These are phyloP conservation scores for Hippophae gyantsensis DNA, from an alignment of 306 rosid species.

Conservation along the genomic window DNA sequence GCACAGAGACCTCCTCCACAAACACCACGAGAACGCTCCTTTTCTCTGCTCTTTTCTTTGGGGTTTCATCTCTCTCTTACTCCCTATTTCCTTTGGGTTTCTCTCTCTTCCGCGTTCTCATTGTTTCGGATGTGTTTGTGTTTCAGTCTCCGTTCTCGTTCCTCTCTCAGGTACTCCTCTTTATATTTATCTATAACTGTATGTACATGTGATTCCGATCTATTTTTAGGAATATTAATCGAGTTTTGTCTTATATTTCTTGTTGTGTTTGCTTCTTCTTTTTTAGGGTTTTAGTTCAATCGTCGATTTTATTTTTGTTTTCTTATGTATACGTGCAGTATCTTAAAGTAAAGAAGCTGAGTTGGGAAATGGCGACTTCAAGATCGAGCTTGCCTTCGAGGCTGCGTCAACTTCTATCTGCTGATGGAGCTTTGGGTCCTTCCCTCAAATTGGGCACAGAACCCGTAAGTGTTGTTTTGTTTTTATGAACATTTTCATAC, in stretches of 20 bases:
- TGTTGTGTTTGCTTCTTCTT: conserved; percentile 13
- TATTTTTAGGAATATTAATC: conserved; percentile 5
- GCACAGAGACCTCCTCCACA: too few relatives aligned
- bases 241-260: neutral
- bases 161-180: neutral
- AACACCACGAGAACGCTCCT: too few relatives aligned
- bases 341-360: conserved; percentile 54
- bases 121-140: too few relatives aligned
- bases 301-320: conserved; percentile 16
- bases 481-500: neutral
- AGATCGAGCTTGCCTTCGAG: conserved; percentile 95
- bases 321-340: conserved; percentile 25
- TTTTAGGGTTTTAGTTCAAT: conserved; percentile 15
- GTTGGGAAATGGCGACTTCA: conserved; percentile 69
- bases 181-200: neutral
- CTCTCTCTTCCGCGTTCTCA: too few relatives aligned
- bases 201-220: conserved; percentile 20
- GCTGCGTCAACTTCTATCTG: conserved; percentile 82
- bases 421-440: conserved; percentile 78
- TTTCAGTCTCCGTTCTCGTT: too few relatives aligned
- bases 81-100: too few relatives aligned
- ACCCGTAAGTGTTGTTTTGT: conserved; percentile 46
- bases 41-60: too few relatives aligned
- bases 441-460: conserved; percentile 78
- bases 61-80: too few relatives aligned